Conservation (phyloP, 2,329 filamentous ascomycete genomes). For the Colletotrichum chlorophyti region DNA sequence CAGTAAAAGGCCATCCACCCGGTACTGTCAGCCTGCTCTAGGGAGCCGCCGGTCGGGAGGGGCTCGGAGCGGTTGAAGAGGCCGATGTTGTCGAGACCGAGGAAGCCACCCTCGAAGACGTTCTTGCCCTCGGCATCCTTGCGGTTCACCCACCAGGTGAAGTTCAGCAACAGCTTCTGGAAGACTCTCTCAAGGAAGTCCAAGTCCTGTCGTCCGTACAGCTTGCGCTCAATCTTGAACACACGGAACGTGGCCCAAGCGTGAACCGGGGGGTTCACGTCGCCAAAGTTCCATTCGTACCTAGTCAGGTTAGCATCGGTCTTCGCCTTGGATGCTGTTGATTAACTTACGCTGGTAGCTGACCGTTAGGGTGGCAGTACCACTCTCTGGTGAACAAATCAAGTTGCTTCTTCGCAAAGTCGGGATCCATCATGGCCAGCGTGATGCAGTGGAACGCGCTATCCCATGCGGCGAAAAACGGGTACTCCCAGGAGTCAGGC, state of each 20-base stretch:
- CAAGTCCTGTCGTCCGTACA: slow-evolving; percentile 92
- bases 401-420: slow-evolving; percentile 97
- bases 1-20: slow-evolving; percentile 99
- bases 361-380: slow-evolving; percentile 98
- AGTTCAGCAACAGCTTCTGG: slow-evolving; percentile 94
- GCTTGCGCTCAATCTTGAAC: slow-evolving; percentile 98
- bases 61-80: slow-evolving; percentile 97
- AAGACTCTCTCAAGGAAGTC: slow-evolving; percentile 97
- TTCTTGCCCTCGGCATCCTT: slow-evolving; percentile 96
- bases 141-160: slow-evolving; percentile 99
- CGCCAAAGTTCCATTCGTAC: slow-evolving; percentile 96
- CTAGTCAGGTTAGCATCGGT: slow-evolving; percentile 40
- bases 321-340: background rate
- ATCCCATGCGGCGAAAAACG: slow-evolving; percentile 98
- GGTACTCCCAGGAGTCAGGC: slow-evolving; percentile 99
- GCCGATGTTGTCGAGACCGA: slow-evolving; percentile 96
- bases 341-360: slow-evolving; percentile 77
- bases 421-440: slow-evolving; percentile 94
- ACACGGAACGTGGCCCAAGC: slow-evolving; percentile 95
- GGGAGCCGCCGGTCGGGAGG: slow-evolving; percentile 87
- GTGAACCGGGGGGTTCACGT: slow-evolving; percentile 95
- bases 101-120: slow-evolving; percentile 94
- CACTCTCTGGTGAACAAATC: slow-evolving; percentile 96
- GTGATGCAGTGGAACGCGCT: slow-evolving; percentile 97
- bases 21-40: slow-evolving; percentile 96